Base-by-base conservation (phyloP, 495 filamentous ascomycete species). In the Lepraria neglecta region DNA sequence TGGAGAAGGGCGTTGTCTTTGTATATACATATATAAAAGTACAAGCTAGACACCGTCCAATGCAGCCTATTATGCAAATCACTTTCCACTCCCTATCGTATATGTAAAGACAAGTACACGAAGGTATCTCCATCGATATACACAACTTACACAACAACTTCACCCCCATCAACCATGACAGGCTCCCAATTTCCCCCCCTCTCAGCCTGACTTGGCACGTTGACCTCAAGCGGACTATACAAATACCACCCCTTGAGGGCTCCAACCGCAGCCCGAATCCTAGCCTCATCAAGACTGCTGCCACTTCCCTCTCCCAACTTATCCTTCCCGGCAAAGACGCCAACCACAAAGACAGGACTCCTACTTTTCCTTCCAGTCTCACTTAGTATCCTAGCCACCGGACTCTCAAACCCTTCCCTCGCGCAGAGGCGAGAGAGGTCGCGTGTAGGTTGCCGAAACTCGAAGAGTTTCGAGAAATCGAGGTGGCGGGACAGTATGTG, bases 231-330 rank as follows among this genome's bases (percentile, higher is more conserved):
- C 12, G 94, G 94, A 71, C 83, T 89, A 74, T 98, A 98, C 60
- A 97, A 77, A 74, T 97, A 98, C 95, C 95, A 98, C 19, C 82
- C 79, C 78, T 95, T 95, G 66, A 98, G 76, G 19, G 92, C 84
- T 56, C 87, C 83, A 51, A 92, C 88, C 45, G 90, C 82, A 15
- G 94, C 94, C 68, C 88, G 79, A 48, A 79, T 78, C 65, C 89
- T 84, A 58, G 89, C 92, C 72, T 89, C 83, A 59, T 88, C 74
- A 60, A 97, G 76, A 74, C 80, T 89, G 54, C 82, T 73, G 42
- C 87, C 94, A 60, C 83, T 76, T 35, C 84, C 95, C 74, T 97
- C 92, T 57, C 94, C 92, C 52, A 98, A 77, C 80, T 90, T 88
- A 69, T 97, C 91, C 60, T 80, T 73, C 24, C 92, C 95, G 45